Evolutionary conservation across 2,329 filamentous ascomycete genomes (phyloP).

Genomic region (Aspergillus fumigatus): DNA sequence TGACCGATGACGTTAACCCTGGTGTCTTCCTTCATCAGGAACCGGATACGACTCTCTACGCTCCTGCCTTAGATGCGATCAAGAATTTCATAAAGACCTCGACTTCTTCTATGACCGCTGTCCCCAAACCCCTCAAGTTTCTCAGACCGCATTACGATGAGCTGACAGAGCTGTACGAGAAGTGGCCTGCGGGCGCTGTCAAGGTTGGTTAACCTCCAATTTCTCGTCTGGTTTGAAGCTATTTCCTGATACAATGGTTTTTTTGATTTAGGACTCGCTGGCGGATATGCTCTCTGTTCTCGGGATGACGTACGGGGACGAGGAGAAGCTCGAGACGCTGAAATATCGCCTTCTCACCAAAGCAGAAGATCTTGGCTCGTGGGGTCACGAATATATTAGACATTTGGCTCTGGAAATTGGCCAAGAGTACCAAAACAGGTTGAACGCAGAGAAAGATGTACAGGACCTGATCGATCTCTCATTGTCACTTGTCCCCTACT

Average conservation of each 20-base stretch:
- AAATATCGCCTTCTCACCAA: slow-evolving; percentile 91
- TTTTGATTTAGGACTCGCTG: slow-evolving; percentile 56
- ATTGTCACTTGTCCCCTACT: slow-evolving; percentile 81
- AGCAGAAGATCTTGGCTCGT: slow-evolving; percentile 87
- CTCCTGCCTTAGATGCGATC: slow-evolving; percentile 88
- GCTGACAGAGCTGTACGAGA: slow-evolving; percentile 80
- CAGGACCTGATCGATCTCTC: slow-evolving; percentile 83
- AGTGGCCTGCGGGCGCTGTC: slow-evolving; percentile 78
- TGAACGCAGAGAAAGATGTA: slow-evolving; percentile 78
- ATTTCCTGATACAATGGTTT: slow-evolving; percentile 6
- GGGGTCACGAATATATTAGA: slow-evolving; percentile 97
- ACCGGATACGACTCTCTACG: slow-evolving; percentile 80
- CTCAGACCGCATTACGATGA: slow-evolving; percentile 93
- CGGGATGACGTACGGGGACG: slow-evolving; percentile 97
- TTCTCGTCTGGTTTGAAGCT: slow-evolving; percentile 3
- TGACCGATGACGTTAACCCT: slow-evolving; percentile 24
- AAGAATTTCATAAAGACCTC: slow-evolving; percentile 99
- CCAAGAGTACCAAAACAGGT: slow-evolving; percentile 82
- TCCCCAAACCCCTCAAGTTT: slow-evolving; percentile 97
- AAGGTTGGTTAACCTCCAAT: slow-evolving; percentile 55
- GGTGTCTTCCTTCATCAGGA: slow-evolving; percentile 54
- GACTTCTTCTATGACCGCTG: slow-evolving; percentile 98
- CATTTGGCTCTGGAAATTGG: slow-evolving; percentile 95
- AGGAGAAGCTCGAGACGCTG: slow-evolving; percentile 90
- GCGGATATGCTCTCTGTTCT: slow-evolving; percentile 96